Evolutionary conservation across 495 filamentous ascomycete genomes (phyloP), one percentile per base, ranked within the genome.

Genomic region (Xylaria flabelliformis): DNA sequence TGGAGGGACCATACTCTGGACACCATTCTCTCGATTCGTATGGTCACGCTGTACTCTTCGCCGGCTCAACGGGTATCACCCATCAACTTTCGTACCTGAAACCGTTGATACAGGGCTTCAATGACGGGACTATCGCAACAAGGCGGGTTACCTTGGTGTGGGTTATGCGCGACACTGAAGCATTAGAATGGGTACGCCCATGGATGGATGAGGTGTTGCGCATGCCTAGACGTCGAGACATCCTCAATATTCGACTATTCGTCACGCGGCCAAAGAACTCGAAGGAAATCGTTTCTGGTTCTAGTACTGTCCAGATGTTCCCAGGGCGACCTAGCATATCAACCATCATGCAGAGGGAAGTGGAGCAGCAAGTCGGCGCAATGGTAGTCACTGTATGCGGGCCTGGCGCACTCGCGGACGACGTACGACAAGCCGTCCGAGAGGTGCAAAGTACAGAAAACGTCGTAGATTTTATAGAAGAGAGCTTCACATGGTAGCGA

Each of bases 341-440:
- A 34, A 90, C 91, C 3, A 80, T 97, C 39, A 81, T 97, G 34
- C 86, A 88, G 24, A 91, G 91, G 85, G 94, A 97, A 81, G 88
- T 92, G 24, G 87, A 89, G 75, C 87, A 88, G 71, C 92, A 93
- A 79, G 80, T 93, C 42, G 96, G 96, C 26, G 93, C 94, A 5
- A 94, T 97, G 91, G 91, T 88, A n/a, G 95, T 98, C 67, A 88
- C 91, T 32, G 93, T 97, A 19, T 97, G 95, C 73, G 95, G 95
- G 19, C 94, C 93, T 19, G 95, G 95, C 9, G 84, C 88, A 29
- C 80, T 98, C 74, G 91, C 90, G 32, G 95, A 98, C 78, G 93
- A 97, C 77, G 92, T 97, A 7, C 84, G 96, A 62, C 83, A 85
- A 17, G 91, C 93, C 17, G 90, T 92, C 56, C 85, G 94, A 56